Percentiles rank a stretch among this genome's conserved stretches.
phyloP scores from a whole-genome alignment of 1,139 yeast species.

The Suhomyces choctaworum region DNA sequence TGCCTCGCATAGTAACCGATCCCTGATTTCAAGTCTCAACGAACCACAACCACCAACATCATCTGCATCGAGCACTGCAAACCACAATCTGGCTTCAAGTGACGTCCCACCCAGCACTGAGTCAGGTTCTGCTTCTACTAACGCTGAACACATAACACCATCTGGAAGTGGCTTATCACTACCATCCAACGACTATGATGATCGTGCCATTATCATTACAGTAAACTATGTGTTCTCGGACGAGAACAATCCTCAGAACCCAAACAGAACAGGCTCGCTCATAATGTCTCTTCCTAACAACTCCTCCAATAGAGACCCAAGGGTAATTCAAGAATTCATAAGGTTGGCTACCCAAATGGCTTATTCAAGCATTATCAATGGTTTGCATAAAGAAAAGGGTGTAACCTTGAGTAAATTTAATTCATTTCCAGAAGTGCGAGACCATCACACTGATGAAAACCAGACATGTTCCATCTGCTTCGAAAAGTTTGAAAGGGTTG shows the following conservation, averaged over 20 bases:
- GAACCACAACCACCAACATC: too few species aligned
- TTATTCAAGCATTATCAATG: slow-evolving; percentile 56
- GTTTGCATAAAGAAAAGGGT: slow-evolving; percentile 46
- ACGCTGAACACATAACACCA: neutral
- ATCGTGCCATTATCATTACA: slow-evolving; percentile 41
- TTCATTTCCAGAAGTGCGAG: slow-evolving; percentile 39
- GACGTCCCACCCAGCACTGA: neutral
- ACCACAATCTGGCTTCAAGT: too few species aligned
- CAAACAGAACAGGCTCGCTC: slow-evolving; percentile 54
- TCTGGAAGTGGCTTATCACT: neutral
- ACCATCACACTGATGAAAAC: slow-evolving; percentile 32
- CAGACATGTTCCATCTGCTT: slow-evolving; percentile 67
- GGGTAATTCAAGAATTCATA: slow-evolving; percentile 56
- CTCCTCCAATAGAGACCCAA: slow-evolving; percentile 54
- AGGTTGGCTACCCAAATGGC: slow-evolving; percentile 72
- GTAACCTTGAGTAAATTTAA: slow-evolving; percentile 54
- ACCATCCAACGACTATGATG: slow-evolving; percentile 9
- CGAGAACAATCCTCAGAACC: slow-evolving; percentile 40
- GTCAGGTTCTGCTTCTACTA: neutral
- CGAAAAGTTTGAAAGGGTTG: slow-evolving; percentile 44
- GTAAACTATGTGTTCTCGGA: slow-evolving; percentile 49
- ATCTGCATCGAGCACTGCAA: too few species aligned
- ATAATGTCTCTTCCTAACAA: slow-evolving; percentile 66
- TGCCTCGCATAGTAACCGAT: neutral
- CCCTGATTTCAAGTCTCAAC: neutral